phyloP scores from a whole-genome alignment of 805 yeast genomes.

The Cyberlindnera subsufficiens region DNA sequence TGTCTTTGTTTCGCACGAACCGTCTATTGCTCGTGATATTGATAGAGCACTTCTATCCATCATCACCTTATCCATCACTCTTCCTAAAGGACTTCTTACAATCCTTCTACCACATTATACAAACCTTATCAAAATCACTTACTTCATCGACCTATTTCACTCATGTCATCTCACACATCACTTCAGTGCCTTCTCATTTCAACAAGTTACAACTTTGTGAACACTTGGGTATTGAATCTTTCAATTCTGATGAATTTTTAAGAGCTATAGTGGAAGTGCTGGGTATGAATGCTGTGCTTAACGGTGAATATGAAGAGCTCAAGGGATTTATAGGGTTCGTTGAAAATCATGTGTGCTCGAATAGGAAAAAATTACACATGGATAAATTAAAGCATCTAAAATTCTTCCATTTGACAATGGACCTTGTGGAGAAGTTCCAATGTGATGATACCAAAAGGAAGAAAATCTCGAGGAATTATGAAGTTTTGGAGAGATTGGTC shows the following conservation, averaged over 20 bases:
- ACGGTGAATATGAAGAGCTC: slow-evolving; percentile 14
- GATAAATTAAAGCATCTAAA: slow-evolving; percentile 16
- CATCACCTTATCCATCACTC: slow-evolving; percentile 2
- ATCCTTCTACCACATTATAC: slow-evolving; percentile 21
- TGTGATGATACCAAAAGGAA: not conserved
- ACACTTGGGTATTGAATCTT: slow-evolving; percentile 17
- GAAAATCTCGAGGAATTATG: not conserved
- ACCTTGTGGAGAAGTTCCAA: not conserved
- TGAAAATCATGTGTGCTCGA: slow-evolving; percentile 16
- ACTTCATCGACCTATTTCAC: slow-evolving; percentile 20
- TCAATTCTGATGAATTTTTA: slow-evolving; percentile 20
- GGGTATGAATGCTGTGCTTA: slow-evolving; percentile 14
- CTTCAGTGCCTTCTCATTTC: slow-evolving; percentile 12
- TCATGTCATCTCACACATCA: slow-evolving; percentile 8
- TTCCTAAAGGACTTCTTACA: slow-evolving; percentile 17
- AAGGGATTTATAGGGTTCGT: slow-evolving; percentile 15
- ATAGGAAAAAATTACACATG: slow-evolving; percentile 22
- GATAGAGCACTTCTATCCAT: slow-evolving; percentile 14
- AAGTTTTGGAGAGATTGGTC: not conserved
- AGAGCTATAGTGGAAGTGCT: slow-evolving; percentile 16
- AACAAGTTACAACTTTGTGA: slow-evolving; percentile 17
- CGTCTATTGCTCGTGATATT: slow-evolving; percentile 15
- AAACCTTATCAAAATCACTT: slow-evolving; percentile 14
- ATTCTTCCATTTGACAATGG: slow-evolving; percentile 9
- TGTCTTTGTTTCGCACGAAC: slow-evolving; percentile 12